phyloP scores from a whole-genome alignment of 2,329 filamentous ascomycete species.

The Didymella pomorum region DNA sequence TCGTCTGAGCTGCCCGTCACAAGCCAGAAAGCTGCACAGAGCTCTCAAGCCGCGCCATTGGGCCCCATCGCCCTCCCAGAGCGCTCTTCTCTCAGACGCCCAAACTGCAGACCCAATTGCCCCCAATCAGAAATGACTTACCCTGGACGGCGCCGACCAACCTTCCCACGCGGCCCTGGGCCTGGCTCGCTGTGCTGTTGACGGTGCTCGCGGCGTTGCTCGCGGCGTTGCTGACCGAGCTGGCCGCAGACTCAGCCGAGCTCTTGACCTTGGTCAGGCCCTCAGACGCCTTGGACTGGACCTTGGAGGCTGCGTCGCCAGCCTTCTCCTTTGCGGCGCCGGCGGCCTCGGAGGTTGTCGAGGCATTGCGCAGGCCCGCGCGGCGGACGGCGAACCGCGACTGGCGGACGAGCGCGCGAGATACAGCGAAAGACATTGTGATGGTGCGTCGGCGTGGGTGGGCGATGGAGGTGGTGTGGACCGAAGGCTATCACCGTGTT shows the following conservation, averaged over 20 bases:
- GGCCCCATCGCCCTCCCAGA: background rate
- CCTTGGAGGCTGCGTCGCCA: slow-evolving; percentile 63
- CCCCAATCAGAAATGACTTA: slow-evolving; percentile 60
- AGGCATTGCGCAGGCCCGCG: slow-evolving; percentile 58
- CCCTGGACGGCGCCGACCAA: slow-evolving; percentile 83
- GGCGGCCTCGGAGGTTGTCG: slow-evolving; percentile 58
- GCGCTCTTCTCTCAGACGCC: background rate
- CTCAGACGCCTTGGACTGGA: slow-evolving; percentile 76
- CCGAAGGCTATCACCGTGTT: slow-evolving; percentile 11
- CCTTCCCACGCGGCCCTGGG: slow-evolving; percentile 84
- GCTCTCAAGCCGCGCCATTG: slow-evolving; percentile 30
- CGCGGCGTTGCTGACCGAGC: slow-evolving; percentile 70
- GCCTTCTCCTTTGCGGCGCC: slow-evolving; percentile 57
- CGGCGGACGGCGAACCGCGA: slow-evolving; percentile 54
- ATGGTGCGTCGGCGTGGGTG: slow-evolving; percentile 25
- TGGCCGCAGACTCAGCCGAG: slow-evolving; percentile 79
- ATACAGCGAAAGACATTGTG: slow-evolving; percentile 58
- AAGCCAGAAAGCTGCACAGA: slow-evolving; percentile 1
- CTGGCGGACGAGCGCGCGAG: slow-evolving; percentile 57
- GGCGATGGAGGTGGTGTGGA: slow-evolving; percentile 17
- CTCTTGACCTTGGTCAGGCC: slow-evolving; percentile 83
- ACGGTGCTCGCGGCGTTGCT: slow-evolving; percentile 75
- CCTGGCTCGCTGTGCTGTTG: slow-evolving; percentile 78
- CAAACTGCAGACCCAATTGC: slow-evolving; percentile 21
- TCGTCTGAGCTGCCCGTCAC: background rate